Evolutionary conservation across 352 stramenopile species (phyloP).

Genomic region (Phytophthora megakarya): DNA sequence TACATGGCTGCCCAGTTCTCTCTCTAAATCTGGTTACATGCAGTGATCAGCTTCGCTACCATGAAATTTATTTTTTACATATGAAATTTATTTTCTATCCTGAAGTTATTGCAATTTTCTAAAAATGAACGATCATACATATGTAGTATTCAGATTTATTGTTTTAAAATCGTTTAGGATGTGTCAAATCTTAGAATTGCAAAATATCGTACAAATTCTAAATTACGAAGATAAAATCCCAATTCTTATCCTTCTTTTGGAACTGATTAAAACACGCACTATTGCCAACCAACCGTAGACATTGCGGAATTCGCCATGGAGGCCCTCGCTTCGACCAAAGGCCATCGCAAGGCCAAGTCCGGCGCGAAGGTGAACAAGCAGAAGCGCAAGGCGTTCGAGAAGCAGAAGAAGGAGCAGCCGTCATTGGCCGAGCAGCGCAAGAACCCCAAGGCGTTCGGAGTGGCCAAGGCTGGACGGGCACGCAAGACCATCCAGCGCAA

Average conservation of each 20-base stretch:
- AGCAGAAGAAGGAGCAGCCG: constrained; percentile 82
- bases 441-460: constrained; percentile 97
- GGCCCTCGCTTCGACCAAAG: constrained; percentile 49
- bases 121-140: too few species aligned
- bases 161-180: too few species aligned
- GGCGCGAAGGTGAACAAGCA: constrained; percentile 96
- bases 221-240: too few species aligned
- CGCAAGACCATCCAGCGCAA: constrained; percentile 98
- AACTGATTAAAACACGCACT: too few species aligned
- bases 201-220: too few species aligned
- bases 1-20: constrained; percentile 60
- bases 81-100: too few species aligned
- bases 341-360: constrained; percentile 84
- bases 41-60: too few species aligned
- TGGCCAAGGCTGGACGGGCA: constrained; percentile 95
- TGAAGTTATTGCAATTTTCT: too few species aligned
- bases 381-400: constrained; percentile 91
- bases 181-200: too few species aligned
- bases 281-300: constrained; percentile 16
- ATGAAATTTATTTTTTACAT: too few species aligned
- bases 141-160: too few species aligned
- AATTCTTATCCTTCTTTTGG: too few species aligned
- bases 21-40: constrained; percentile 15
- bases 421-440: constrained; percentile 92
- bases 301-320: constrained; percentile 43